Conservation (phyloP, 2,329 filamentous ascomycete species). For the Colletotrichum sp. region DNA sequence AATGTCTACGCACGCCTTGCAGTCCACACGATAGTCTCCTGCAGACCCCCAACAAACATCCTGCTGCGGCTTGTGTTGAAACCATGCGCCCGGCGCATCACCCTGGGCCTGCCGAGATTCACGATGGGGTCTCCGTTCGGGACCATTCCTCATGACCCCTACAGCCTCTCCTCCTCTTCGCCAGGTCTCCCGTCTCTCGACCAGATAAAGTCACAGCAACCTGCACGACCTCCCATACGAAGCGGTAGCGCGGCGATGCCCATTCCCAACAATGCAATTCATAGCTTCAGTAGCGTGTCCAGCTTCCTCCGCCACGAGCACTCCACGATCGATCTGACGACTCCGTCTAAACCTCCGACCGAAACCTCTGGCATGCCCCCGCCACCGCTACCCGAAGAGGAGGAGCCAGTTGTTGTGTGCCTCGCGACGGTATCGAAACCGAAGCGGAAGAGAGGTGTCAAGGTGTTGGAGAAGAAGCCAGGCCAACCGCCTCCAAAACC, state of each 20-base stretch:
- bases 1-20: not conserved
- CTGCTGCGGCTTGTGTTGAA: slow-evolving; percentile 31
- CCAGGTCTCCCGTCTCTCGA: slow-evolving; percentile 60
- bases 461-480: slow-evolving; percentile 19
- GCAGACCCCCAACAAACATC: slow-evolving; percentile 17
- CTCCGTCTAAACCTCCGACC: not conserved
- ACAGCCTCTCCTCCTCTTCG: slow-evolving; percentile 53
- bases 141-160: slow-evolving; percentile 32
- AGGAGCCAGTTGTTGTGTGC: slow-evolving; percentile 2
- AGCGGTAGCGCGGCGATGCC: not conserved
- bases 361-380: not conserved
- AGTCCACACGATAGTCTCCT: not conserved
- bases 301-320: slow-evolving; percentile 9
- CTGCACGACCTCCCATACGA: not conserved
- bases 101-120: slow-evolving; percentile 32
- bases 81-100: slow-evolving; percentile 55
- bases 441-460: slow-evolving; percentile 12
- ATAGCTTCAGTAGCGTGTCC: not conserved
- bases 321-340: slow-evolving; percentile 15
- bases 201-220: slow-evolving; percentile 47
- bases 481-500: not conserved
- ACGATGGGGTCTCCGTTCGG: slow-evolving; percentile 36
- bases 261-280: not conserved
- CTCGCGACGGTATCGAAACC: slow-evolving; percentile 9
- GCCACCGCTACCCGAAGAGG: not conserved